These are phyloP conservation scores for Aspergillus homomorphus DNA, from an alignment of 495 filamentous ascomycete genomes.

Conservation along the genomic window DNA sequence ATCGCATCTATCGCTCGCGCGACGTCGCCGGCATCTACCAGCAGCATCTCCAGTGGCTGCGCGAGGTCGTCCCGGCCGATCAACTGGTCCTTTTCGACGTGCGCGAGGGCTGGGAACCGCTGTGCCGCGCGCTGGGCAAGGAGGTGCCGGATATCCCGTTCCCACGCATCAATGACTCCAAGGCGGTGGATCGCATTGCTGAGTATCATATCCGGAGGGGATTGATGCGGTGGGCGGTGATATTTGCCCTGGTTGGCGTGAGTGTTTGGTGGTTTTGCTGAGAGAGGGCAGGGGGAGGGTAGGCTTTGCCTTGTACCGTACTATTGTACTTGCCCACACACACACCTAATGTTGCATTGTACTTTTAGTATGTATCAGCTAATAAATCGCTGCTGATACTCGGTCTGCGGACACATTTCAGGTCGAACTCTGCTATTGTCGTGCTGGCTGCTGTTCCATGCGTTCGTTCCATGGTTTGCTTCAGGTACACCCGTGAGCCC, in stretches of 20 bases:
- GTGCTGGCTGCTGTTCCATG: no score
- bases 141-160: conserved; percentile 43
- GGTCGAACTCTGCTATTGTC: no score
- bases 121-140: conserved; percentile 47
- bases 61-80: conserved; percentile 40
- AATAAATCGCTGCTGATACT: no score
- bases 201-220: conserved; percentile 21
- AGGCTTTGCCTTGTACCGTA: no score
- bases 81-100: conserved; percentile 47
- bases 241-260: neutral
- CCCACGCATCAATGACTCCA: conserved; percentile 36
- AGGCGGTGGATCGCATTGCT: conserved; percentile 19
- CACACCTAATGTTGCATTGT: no score
- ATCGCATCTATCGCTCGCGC: neutral
- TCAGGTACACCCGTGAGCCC: no score
- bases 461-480: no score
- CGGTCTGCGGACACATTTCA: no score
- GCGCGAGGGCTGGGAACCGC: conserved; percentile 48
- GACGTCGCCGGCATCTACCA: conserved; percentile 1
- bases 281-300: no score
- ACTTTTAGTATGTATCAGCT: no score
- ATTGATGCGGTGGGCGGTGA: conserved; percentile 20
- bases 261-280: neutral
- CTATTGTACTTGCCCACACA: no score
- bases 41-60: conserved; percentile 32